Conservation (phyloP, 2,329 filamentous ascomycete species). For the Hypocreales sp. region DNA sequence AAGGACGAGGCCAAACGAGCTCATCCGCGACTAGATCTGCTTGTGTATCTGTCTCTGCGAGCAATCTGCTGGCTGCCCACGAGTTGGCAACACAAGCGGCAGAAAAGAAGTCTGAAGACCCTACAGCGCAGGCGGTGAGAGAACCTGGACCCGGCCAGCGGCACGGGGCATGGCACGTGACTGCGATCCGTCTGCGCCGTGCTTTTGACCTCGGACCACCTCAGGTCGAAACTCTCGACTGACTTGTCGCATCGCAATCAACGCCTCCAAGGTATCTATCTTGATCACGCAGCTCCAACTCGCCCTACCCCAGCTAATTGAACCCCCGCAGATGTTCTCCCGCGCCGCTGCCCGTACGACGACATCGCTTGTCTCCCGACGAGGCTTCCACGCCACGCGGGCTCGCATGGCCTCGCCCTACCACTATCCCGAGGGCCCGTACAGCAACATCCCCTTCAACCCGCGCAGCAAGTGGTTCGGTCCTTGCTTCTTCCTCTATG, state of each 20-base stretch:
- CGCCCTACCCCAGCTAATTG: conserved; percentile 22
- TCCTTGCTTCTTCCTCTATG: conserved; percentile 67
- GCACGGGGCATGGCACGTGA: too few relatives aligned
- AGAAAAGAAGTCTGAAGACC: conserved; percentile 11
- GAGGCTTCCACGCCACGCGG: conserved; percentile 87
- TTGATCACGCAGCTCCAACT: conserved; percentile 3
- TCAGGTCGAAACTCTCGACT: not conserved
- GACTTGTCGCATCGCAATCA: conserved; percentile 8
- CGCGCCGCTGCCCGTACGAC: conserved; percentile 50
- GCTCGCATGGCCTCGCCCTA: conserved; percentile 77
- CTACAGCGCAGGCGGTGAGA: conserved; percentile 10
- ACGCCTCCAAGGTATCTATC: conserved; percentile 5
- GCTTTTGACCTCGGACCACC: conserved; percentile 16
- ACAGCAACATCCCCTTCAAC: conserved; percentile 95
- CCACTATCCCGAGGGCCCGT: conserved; percentile 95
- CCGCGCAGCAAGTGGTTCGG: conserved; percentile 76
- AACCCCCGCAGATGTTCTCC: conserved; percentile 59
- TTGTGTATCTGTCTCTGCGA: too few relatives aligned
- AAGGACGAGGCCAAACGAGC: too few relatives aligned
- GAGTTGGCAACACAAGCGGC: too few relatives aligned
- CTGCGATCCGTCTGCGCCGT: too few relatives aligned
- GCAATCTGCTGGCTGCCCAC: too few relatives aligned
- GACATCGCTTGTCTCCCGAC: conserved; percentile 61
- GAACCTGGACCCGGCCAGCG: not conserved
- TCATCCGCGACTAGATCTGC: too few relatives aligned